Evolutionary conservation across 1,284 basidiomycete species (phyloP).

Genomic region (Tilletiaria anomala): DNA sequence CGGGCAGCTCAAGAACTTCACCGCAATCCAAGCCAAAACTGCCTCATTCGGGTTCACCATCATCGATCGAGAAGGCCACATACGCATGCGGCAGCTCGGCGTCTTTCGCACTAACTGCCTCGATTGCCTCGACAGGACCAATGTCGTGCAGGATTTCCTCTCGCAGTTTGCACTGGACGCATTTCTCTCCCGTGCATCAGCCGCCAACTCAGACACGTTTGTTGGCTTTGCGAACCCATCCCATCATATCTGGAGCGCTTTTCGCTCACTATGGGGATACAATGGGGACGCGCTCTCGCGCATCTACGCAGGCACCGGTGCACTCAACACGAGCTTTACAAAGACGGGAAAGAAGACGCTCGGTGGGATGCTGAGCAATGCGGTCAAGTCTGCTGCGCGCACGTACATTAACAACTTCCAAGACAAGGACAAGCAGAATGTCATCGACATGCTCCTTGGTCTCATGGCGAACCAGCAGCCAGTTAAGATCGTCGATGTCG

Average conservation of each 20-base stretch:
- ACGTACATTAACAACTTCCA: conserved; percentile 98
- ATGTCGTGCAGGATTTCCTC: conserved; percentile 69
- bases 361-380: conserved; percentile 57
- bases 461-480: conserved; percentile 74
- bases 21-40: conserved; percentile 43
- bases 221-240: conserved; percentile 10
- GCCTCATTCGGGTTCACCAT: conserved; percentile 69
- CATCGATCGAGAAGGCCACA: conserved; percentile 42
- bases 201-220: conserved; percentile 5
- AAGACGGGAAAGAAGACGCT: conserved; percentile 68
- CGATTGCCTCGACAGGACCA: conserved; percentile 94
- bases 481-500: conserved; percentile 50
- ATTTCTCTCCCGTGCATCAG: conserved; percentile 14
- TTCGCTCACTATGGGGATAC: conserved; percentile 79
- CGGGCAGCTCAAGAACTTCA: conserved; percentile 53
- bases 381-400: conserved; percentile 61
- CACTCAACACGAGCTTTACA: conserved; percentile 89
- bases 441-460: conserved; percentile 89
- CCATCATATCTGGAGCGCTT: conserved; percentile 60
- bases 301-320: conserved; percentile 92
- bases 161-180: conserved; percentile 26
- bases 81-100: conserved; percentile 52
- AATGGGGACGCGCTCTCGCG: conserved; percentile 42
- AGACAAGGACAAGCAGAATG: conserved; percentile 81
- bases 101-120: conserved; percentile 89